These are phyloP conservation scores for Tillandsia fasciculata DNA, from an alignment of 176 grass and related monocot species.

Conservation along the genomic window DNA sequence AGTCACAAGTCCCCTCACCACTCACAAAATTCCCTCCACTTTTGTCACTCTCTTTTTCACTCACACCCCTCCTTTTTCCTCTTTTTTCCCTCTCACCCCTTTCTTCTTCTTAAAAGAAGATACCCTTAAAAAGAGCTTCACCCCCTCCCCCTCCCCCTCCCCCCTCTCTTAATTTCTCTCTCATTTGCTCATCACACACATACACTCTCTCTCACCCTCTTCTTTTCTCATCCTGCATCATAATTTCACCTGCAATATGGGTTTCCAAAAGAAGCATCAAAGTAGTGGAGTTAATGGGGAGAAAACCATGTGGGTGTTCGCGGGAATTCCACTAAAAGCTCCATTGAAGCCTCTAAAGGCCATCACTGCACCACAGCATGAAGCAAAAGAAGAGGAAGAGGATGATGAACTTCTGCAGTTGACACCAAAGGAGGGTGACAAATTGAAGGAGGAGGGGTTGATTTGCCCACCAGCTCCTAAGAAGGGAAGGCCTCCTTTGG, in stretches of 20 bases:
- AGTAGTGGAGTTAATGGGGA: not conserved
- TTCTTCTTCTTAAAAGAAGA: constrained; percentile 3
- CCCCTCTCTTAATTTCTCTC: not conserved
- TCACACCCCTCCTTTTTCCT: not conserved
- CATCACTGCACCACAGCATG: not conserved
- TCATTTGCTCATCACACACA: no score
- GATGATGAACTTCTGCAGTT: not conserved
- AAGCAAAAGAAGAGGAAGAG: not conserved
- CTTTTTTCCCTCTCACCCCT: not conserved
- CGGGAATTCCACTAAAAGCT: not conserved
- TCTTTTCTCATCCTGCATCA: not conserved
- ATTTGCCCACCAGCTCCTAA: constrained; percentile 2
- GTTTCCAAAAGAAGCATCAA: not conserved
- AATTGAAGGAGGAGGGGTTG: not conserved
- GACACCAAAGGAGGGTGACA: not conserved
- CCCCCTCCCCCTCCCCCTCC: no score
- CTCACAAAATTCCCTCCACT: not conserved
- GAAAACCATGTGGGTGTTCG: not conserved
- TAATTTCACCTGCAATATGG: not conserved
- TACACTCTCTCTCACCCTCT: not conserved
- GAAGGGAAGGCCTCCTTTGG: constrained; percentile 3
- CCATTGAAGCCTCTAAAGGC: not conserved
- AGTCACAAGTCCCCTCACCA: not conserved
- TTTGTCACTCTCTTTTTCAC: not conserved
- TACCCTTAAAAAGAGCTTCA: not conserved